phyloP scores from a whole-genome alignment of 257 asterid species.

The Anisodus acutangulus region DNA sequence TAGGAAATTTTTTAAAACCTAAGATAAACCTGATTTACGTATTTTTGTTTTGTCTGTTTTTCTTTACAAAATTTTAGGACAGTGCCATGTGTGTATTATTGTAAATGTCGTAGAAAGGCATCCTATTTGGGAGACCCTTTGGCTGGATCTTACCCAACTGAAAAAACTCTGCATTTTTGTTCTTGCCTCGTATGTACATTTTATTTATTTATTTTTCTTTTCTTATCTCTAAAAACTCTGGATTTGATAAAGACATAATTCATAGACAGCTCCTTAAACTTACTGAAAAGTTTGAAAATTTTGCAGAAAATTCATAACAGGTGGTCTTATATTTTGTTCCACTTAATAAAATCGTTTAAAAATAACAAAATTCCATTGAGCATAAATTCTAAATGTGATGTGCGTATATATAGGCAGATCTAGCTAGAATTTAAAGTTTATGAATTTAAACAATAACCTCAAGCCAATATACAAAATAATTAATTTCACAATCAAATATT shows the following conservation, averaged over 20 bases:
- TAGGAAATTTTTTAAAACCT: neutral
- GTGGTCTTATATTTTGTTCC: neutral
- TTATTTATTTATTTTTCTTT: too few species aligned
- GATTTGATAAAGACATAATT: neutral
- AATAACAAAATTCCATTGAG: too few species aligned
- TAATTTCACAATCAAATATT: too few species aligned
- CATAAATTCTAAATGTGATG: too few species aligned
- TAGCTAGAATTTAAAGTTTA: too few species aligned
- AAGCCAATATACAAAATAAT: too few species aligned
- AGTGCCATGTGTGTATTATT: slow-evolving; percentile 19
- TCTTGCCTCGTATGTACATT: neutral
- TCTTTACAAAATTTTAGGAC: slow-evolving; percentile 33
- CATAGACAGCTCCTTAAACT: too few species aligned
- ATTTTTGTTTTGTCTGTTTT: neutral
- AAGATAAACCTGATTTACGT: neutral
- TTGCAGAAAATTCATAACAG: neutral
- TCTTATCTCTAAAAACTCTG: too few species aligned
- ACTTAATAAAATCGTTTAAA: too few species aligned
- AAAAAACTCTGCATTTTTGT: neutral
- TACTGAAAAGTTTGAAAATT: too few species aligned
- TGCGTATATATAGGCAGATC: neutral
- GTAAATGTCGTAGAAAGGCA: slow-evolving; percentile 41
- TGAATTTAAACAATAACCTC: too few species aligned
- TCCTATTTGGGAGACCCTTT: slow-evolving; percentile 51
- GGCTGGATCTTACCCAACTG: slow-evolving; percentile 34